Evolutionary conservation across 768 basidiomycete species (phyloP).

Genomic region (Leucosporidium scottii): DNA sequence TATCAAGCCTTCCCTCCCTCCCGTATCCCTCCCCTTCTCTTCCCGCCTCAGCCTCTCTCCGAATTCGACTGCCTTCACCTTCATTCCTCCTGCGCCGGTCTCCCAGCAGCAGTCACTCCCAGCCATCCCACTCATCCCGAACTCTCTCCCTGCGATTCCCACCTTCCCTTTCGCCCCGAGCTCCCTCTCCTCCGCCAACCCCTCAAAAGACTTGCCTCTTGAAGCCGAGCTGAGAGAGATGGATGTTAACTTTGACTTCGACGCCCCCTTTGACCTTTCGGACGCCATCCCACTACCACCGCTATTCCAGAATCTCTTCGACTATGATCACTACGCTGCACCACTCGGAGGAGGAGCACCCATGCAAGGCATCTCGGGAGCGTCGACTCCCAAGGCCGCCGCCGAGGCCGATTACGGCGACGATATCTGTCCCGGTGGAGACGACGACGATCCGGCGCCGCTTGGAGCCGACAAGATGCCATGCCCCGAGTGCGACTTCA

Average conservation of each 20-base stretch:
- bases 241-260: conserved; percentile 19
- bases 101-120: neutral
- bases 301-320: conserved; percentile 13
- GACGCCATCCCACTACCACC: conserved; percentile 16
- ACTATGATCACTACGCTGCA: neutral
- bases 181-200: neutral
- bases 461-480: conserved; percentile 15
- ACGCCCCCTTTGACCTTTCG: conserved; percentile 31
- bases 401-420: conserved; percentile 9
- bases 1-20: conserved; percentile 3
- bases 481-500: conserved; percentile 33
- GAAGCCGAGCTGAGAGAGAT: too few species aligned
- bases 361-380: neutral
- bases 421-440: conserved; percentile 5
- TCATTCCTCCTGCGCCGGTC: neutral
- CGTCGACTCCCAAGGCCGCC: neutral
- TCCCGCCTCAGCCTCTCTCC: neutral
- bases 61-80: neutral
- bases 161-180: neutral
- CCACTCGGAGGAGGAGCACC: neutral
- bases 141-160: neutral
- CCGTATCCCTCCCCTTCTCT: neutral
- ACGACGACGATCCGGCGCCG: conserved; percentile 16
- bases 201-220: neutral
- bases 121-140: neutral